Evolutionary conservation across 306 rosid genomes (phyloP), one percentile per base, ranked within the genome.

Genomic region (Castanea sativa): DNA sequence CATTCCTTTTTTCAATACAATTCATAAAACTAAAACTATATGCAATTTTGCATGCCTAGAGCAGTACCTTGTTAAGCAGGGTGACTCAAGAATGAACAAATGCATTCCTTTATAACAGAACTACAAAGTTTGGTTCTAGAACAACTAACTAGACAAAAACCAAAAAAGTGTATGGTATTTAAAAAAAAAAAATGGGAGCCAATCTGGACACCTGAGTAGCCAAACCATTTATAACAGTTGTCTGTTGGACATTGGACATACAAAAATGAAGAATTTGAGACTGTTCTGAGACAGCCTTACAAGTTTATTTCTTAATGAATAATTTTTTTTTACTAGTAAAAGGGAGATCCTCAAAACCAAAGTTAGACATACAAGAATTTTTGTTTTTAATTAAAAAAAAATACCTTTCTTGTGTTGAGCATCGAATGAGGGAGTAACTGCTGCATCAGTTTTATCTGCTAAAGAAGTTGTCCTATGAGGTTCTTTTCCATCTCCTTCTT

Each of bases 51-150:
- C 16, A 45, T 77, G 76, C 60, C 64, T 10, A 74, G 45, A 67
- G 2, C 12, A 69, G 29, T 90, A 92, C 90, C 92, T 88, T 86
- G 86, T 7, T 71, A 81, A 83, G 83, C 68, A 75, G 81, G 64
- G 74, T 78, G 84, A 16, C 90, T 90, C 8, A 81, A 41, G 65
- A 92, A 89, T 10, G 53, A 2, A 11, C 53, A 45, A 45, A 25
- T 4, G 32, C 14, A 23, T 59, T 59, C 15, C 13, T 11, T 23
- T 10, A 20, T 59, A 59, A 20, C 15, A 59, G 29, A 20, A n/a
- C 65, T 59, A n/a, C 65, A 3, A 9, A 59, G 30, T 13, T 59
- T 61, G 35, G 30, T 61, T 29, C 69, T 13, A 29, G 69, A 27
- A 61, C 0, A 19, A 32, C 69, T 27, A 13, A 4, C 12, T 14